A percentile compares a stretch with the other conserved stretches of the same genome.
Conservation (phyloP, 2,329 filamentous ascomycete genomes). For the Atkinsonella hypoxylon region DNA sequence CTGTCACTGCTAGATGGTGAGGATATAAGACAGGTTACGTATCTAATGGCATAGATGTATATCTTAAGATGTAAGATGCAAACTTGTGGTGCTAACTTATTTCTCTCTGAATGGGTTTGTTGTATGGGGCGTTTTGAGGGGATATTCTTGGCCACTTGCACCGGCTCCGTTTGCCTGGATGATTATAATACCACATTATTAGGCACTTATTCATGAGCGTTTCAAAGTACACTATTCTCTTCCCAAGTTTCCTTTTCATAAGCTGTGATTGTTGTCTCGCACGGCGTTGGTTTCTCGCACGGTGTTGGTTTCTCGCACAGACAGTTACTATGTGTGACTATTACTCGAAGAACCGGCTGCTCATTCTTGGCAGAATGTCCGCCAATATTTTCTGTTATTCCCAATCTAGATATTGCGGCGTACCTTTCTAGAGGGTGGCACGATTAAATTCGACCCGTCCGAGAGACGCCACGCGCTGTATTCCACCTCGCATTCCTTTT, state of each 20-base stretch:
- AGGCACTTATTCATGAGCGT: neutral
- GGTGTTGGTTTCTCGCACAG: too few species aligned
- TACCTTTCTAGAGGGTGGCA: too few species aligned
- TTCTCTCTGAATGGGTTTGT: neutral
- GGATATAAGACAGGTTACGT: neutral
- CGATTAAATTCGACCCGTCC: too few species aligned
- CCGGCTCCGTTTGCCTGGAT: neutral
- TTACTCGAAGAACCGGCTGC: too few species aligned
- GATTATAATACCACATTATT: constrained; percentile 9
- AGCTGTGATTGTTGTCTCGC: too few species aligned
- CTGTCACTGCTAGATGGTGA: constrained; percentile 22
- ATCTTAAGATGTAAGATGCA: neutral
- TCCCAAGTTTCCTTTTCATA: neutral
- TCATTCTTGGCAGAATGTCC: too few species aligned
- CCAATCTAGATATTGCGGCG: too few species aligned
- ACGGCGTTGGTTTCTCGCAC: too few species aligned
- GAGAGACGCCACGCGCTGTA: neutral
- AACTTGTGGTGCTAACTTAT: neutral
- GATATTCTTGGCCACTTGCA: neutral
- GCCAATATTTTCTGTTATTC: too few species aligned
- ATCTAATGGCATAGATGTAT: neutral
- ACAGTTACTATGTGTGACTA: too few species aligned
- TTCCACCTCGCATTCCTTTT: neutral
- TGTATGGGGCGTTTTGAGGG: neutral
- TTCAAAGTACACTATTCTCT: neutral